phyloP scores from a whole-genome alignment of 306 rosid species.

The Quercus cerris region DNA sequence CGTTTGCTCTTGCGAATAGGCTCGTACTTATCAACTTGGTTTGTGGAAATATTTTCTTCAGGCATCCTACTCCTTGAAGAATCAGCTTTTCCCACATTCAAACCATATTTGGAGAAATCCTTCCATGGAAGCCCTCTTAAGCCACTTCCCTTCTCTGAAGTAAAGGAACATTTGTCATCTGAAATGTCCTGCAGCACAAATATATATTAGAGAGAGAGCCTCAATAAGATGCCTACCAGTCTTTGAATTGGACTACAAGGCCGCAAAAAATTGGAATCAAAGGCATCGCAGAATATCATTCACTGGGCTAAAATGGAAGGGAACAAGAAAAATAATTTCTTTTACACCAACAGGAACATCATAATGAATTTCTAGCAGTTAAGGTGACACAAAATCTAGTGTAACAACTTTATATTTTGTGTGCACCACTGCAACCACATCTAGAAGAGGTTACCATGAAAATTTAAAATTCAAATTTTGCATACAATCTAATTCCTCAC shows the following conservation, averaged over 20 bases:
- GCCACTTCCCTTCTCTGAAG: constrained; percentile 20
- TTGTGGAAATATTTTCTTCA: constrained; percentile 1
- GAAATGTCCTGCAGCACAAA: constrained; percentile 25
- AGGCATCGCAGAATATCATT: background rate
- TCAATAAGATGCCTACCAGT: background rate
- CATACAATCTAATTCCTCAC: background rate
- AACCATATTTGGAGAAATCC: constrained; percentile 7
- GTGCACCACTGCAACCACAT: background rate
- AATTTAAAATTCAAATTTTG: background rate
- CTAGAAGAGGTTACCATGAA: background rate
- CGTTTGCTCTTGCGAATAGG: constrained; percentile 39
- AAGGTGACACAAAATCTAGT: background rate
- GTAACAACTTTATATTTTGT: background rate
- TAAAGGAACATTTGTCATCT: constrained; percentile 10
- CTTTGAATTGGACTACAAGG: background rate
- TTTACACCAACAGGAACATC: background rate
- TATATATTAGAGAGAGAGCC: background rate
- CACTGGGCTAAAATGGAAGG: background rate
- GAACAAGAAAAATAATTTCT: background rate
- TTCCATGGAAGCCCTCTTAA: constrained; percentile 11
- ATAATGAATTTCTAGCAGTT: constrained; percentile 5
- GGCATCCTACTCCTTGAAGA: constrained; percentile 9
- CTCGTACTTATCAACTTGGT: constrained; percentile 11
- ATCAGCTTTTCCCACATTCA: constrained; percentile 8
- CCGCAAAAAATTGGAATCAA: background rate